Evolutionary conservation across 2,329 filamentous ascomycete species (phyloP).

Genomic region (Sphaerulina vaccinii): DNA sequence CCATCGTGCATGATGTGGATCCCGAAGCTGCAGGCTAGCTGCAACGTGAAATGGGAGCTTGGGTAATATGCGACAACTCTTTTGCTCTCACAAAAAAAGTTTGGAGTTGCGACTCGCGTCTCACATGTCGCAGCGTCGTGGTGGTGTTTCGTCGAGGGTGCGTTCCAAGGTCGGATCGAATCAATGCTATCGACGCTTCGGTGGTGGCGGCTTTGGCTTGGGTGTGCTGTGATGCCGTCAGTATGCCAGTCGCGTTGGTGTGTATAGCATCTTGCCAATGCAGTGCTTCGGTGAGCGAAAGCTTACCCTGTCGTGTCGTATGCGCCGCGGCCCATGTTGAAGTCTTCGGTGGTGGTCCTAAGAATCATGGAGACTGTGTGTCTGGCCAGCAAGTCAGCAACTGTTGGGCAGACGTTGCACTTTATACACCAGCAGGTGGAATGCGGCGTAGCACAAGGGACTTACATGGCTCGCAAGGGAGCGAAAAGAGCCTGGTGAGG

Average conservation of each 20-base stretch:
- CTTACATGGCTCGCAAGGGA: conserved; percentile 27
- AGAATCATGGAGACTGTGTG: conserved; percentile 40
- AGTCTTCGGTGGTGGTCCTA: conserved; percentile 39
- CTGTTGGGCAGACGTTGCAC: neutral
- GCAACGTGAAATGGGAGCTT: conserved; percentile 15
- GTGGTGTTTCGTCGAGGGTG: conserved; percentile 5
- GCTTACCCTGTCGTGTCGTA: conserved; percentile 49
- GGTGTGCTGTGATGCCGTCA: conserved; percentile 35
- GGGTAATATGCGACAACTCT: conserved; percentile 4
- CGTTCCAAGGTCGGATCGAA: neutral
- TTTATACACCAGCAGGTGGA: conserved; percentile 21
- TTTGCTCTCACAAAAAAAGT: conserved; percentile 5
- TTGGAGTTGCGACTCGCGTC: conserved; percentile 9
- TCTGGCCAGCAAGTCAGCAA: conserved; percentile 23
- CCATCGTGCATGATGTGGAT: conserved; percentile 6
- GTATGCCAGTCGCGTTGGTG: neutral
- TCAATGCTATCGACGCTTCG: conserved; percentile 26
- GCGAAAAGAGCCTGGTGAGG: conserved; percentile 22
- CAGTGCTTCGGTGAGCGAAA: neutral
- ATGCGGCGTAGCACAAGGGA: conserved; percentile 26
- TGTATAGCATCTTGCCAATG: too few relatives aligned
- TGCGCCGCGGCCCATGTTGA: conserved; percentile 50
- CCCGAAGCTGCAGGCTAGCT: conserved; percentile 16
- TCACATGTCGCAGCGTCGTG: conserved; percentile 4
- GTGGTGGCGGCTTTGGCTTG: conserved; percentile 44